Evolutionary conservation across 129 eudicot species (phyloP).

Genomic region (Heracleum sosnowskyi): DNA sequence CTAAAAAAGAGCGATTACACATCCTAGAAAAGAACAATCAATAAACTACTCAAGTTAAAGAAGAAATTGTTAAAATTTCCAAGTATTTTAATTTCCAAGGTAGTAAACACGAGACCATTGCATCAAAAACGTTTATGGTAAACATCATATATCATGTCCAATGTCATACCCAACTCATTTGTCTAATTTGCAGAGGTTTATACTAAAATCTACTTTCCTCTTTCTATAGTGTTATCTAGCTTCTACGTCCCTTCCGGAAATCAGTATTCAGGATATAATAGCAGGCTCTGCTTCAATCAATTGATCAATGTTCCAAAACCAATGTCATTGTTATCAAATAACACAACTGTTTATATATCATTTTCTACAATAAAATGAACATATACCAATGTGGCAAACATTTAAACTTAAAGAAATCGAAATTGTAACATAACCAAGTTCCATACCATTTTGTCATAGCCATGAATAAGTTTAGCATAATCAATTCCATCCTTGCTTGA

Average conservation of each 20-base stretch:
- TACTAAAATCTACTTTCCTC: too few relatives aligned
- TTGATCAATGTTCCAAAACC: not conserved
- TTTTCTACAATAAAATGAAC: too few relatives aligned
- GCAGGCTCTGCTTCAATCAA: too few relatives aligned
- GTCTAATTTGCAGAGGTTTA: not conserved
- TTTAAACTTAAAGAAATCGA: not conserved
- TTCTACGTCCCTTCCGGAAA: too few relatives aligned
- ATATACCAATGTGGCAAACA: not conserved
- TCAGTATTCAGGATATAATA: too few relatives aligned
- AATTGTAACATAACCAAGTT: not conserved
- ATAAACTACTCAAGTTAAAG: not conserved
- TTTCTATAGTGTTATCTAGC: too few relatives aligned
- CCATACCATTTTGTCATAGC: conserved; percentile 69
- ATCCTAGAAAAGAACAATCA: not conserved
- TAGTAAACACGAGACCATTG: not conserved
- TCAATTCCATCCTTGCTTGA: conserved; percentile 35
- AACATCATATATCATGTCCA: not conserved
- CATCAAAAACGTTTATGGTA: not conserved
- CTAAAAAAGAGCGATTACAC: not conserved
- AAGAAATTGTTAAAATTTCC: not conserved
- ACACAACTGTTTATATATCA: not conserved
- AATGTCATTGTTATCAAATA: not conserved
- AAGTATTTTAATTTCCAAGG: too few relatives aligned
- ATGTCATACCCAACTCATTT: not conserved
- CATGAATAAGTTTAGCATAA: conserved; percentile 58